phyloP scores from a whole-genome alignment of 2,329 filamentous ascomycete genomes.

The Xylariomycetidae sp. region DNA sequence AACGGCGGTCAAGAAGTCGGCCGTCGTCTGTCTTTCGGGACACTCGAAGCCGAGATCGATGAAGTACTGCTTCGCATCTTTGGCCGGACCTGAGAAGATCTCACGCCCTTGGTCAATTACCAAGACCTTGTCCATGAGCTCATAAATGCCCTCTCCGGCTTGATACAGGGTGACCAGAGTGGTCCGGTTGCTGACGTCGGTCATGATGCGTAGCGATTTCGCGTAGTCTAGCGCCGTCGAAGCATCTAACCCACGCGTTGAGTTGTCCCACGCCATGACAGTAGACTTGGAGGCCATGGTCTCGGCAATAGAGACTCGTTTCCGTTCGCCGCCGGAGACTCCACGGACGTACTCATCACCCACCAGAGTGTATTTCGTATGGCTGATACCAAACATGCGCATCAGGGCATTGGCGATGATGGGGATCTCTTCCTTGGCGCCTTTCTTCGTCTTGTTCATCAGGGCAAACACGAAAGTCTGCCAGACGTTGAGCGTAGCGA shows the following conservation, averaged over 20 bases:
- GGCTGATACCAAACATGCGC: slow-evolving; percentile 74
- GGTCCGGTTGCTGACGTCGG: slow-evolving; percentile 64
- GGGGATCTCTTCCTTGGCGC: slow-evolving; percentile 58
- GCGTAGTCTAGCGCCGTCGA: slow-evolving; percentile 76
- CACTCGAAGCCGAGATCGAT: slow-evolving; percentile 62
- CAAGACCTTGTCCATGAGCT: slow-evolving; percentile 71
- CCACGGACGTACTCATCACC: slow-evolving; percentile 70
- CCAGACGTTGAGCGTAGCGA: slow-evolving; percentile 70
- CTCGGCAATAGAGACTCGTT: slow-evolving; percentile 75
- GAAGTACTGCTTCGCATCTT: slow-evolving; percentile 62
- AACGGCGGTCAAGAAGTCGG: slow-evolving; percentile 72
- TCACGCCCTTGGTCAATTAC: slow-evolving; percentile 67
- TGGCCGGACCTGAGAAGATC: slow-evolving; percentile 58
- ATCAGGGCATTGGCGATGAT: slow-evolving; percentile 66
- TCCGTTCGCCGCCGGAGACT: slow-evolving; percentile 75
- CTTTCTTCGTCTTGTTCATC: slow-evolving; percentile 69
- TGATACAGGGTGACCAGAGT: slow-evolving; percentile 40
- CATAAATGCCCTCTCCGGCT: slow-evolving; percentile 39
- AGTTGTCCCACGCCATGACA: slow-evolving; percentile 77
- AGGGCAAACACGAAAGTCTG: slow-evolving; percentile 73
- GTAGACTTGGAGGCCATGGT: slow-evolving; percentile 69
- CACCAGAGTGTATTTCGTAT: slow-evolving; percentile 70
- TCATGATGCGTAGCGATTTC: slow-evolving; percentile 66
- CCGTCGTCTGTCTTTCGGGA: slow-evolving; percentile 58
- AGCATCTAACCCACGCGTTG: slow-evolving; percentile 73